These are phyloP conservation scores for Phytophthora sansomeana DNA, from an alignment of 352 stramenopile genomes.

Conservation along the genomic window DNA sequence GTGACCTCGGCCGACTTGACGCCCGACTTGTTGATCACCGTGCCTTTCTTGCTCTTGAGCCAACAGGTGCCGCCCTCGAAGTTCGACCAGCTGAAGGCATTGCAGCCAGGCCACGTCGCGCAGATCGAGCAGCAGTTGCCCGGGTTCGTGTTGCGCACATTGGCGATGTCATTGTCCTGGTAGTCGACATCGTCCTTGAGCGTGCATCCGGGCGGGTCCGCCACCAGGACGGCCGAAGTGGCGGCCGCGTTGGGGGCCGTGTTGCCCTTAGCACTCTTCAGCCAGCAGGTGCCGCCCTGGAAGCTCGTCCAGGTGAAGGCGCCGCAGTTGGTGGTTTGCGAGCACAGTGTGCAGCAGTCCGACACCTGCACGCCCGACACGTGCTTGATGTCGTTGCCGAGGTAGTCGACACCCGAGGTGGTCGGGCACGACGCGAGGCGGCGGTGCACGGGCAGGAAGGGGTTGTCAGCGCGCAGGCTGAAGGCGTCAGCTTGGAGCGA, in stretches of 20 bases:
- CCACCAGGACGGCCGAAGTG: constrained; percentile 25
- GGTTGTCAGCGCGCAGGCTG: constrained; percentile 25
- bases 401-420: constrained; percentile 49
- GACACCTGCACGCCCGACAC: constrained; percentile 14
- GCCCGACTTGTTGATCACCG: constrained; percentile 3
- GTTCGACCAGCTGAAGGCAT: constrained; percentile 34
- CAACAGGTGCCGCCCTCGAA: constrained; percentile 31
- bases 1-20: constrained; percentile 32
- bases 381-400: constrained; percentile 52
- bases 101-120: constrained; percentile 28
- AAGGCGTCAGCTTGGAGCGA: constrained; percentile 22
- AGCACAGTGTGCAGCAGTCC: constrained; percentile 42
- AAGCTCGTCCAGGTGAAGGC: constrained; percentile 40
- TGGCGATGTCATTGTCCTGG: constrained; percentile 41
- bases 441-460: constrained; percentile 27
- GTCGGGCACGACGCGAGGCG: constrained; percentile 33
- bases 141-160: constrained; percentile 24
- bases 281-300: constrained; percentile 37
- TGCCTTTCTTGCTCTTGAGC: too few species aligned
- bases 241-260: constrained; percentile 17
- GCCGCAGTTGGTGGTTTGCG: constrained; percentile 18
- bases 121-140: constrained; percentile 42
- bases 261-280: constrained; percentile 41
- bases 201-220: constrained; percentile 13
- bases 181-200: constrained; percentile 36